Evolutionary conservation across 257 asterid species (phyloP).

Genomic region (Nyctanthes arbortristis): DNA sequence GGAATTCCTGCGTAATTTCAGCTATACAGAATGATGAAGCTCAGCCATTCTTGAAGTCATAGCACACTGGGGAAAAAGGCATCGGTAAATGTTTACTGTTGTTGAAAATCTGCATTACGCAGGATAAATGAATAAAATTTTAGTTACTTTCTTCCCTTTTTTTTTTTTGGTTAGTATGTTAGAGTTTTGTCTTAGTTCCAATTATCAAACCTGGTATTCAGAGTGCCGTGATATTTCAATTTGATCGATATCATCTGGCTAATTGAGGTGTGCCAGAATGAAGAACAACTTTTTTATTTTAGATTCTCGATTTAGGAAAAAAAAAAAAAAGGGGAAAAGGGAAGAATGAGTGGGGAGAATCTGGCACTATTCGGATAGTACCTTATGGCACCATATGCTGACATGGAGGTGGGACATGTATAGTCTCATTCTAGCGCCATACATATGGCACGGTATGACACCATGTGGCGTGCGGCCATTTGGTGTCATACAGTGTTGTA

Average conservation of each 20-base stretch:
- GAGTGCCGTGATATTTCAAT: background rate
- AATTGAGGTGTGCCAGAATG: background rate
- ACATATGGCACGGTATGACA: too few relatives aligned
- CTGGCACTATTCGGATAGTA: too few relatives aligned
- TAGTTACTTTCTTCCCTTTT: too few relatives aligned
- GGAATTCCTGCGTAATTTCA: conserved; percentile 9
- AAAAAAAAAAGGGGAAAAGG: too few relatives aligned
- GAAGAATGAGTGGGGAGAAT: too few relatives aligned
- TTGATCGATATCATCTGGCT: background rate
- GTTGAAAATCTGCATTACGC: background rate
- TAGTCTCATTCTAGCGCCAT: too few relatives aligned
- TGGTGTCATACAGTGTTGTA: too few relatives aligned
- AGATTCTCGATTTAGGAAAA: too few relatives aligned
- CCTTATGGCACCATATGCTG: too few relatives aligned
- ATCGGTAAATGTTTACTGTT: background rate
- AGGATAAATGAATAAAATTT: background rate
- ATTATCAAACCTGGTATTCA: background rate
- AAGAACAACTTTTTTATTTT: too few relatives aligned
- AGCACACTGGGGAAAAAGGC: conserved; percentile 7
- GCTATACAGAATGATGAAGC: conserved; percentile 7
- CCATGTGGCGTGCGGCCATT: too few relatives aligned
- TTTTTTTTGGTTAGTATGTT: background rate
- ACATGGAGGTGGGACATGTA: too few relatives aligned
- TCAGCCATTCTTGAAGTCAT: conserved; percentile 16
- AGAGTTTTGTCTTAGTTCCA: background rate